phyloP scores from a whole-genome alignment of 1,284 basidiomycete species.

The Tilletia walkeri region DNA sequence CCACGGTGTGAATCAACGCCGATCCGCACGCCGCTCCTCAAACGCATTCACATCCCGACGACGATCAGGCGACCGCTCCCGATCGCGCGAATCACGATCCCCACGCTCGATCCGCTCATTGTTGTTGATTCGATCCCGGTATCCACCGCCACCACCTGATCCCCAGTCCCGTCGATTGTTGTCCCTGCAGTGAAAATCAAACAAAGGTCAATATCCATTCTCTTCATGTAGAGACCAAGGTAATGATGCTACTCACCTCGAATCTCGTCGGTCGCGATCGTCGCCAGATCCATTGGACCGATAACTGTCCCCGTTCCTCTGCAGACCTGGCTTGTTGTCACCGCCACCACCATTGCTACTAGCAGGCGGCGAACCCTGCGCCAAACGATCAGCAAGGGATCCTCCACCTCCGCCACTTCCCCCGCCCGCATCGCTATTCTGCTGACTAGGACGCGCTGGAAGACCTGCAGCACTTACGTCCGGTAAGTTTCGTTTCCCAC shows the following conservation, averaged over 20 bases:
- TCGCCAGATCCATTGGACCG: background rate
- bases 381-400: background rate
- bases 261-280: background rate
- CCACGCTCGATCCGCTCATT: background rate
- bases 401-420: background rate
- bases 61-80: conserved; percentile 3
- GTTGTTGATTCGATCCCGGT: background rate
- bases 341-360: background rate
- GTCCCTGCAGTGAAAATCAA: background rate
- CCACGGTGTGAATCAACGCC: background rate
- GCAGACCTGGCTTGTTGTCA: background rate
- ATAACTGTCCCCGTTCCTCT: background rate
- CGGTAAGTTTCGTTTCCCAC: background rate
- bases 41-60: background rate
- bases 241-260: background rate
- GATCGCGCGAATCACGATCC: background rate
- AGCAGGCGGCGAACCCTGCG: background rate
- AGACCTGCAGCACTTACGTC: conserved; percentile 1
- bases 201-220: background rate
- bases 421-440: background rate
- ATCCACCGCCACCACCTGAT: background rate
- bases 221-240: background rate
- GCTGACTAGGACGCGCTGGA: background rate
- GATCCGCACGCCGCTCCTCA: conserved; percentile 10
- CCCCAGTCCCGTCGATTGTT: background rate